Conservation (phyloP, 345 rosid species). For the Alliaria petiolata region DNA sequence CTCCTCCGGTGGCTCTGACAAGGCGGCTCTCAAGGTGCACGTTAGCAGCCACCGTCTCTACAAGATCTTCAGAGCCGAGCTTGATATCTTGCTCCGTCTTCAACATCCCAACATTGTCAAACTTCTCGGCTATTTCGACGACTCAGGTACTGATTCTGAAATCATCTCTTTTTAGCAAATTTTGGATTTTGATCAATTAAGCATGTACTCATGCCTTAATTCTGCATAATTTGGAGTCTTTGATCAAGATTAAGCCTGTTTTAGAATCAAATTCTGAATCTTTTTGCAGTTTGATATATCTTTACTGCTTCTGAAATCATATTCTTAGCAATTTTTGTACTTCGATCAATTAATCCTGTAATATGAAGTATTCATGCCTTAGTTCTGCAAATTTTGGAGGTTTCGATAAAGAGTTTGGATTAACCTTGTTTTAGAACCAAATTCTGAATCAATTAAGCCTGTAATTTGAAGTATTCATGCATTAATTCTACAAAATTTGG, state of each 20-base stretch:
- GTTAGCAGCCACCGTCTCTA: slow-evolving; percentile 55
- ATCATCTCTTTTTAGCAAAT: neutral
- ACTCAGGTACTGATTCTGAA: slow-evolving; percentile 40
- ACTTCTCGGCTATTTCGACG: slow-evolving; percentile 70
- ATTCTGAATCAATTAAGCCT: neutral
- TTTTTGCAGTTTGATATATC: too few species aligned
- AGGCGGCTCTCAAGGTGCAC: slow-evolving; percentile 68
- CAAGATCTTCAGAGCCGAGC: slow-evolving; percentile 56
- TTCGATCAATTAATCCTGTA: too few species aligned
- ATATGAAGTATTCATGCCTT: too few species aligned
- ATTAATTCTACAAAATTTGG: neutral
- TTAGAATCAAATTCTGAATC: too few species aligned
- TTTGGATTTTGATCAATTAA: too few species aligned
- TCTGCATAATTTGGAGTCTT: neutral
- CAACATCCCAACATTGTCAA: slow-evolving; percentile 63
- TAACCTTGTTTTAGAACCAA: slow-evolving; percentile 14
- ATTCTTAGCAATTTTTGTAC: too few species aligned
- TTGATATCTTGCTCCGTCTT: slow-evolving; percentile 62
- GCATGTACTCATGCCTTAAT: too few species aligned
- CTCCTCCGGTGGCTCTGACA: slow-evolving; percentile 17
- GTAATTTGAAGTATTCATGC: too few species aligned
- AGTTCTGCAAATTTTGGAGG: neutral
- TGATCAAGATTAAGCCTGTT: too few species aligned
- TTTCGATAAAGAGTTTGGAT: slow-evolving; percentile 22
- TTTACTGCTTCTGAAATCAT: too few species aligned